Base-by-base conservation (phyloP, 225 moss, liverwort and hornwort species). In the Takakia lepidozioides region DNA sequence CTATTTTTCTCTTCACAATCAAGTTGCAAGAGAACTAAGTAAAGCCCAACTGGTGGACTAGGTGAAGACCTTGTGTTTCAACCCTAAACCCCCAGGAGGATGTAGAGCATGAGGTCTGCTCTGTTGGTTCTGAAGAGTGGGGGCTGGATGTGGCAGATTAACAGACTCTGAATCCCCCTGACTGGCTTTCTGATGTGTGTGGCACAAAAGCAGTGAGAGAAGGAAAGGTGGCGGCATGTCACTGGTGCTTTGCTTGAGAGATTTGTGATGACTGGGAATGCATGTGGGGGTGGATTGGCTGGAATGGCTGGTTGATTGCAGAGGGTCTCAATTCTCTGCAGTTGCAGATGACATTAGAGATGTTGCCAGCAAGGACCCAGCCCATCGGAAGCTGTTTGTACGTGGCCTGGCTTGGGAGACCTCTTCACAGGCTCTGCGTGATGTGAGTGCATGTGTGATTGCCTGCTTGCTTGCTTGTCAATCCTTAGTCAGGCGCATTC, bases 401-500 rank as follows among this genome's bases (percentile, higher is more conserved):
- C 89, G 93, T 88, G 89, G 93, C 84, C 89, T 93, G 86, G 93
- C 88, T 89, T 93, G 93, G 93, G 93, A 93, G 86, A 93, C 93
- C 67, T 78, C 93, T 89, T 89, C 93, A 72, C 83, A 86, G 69
- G 80, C 89, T 86, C 93, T 93, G 93, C 83, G 88, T 83, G 88
- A 93, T 83, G 93, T 93, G 93, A 93, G 93, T 93, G 88, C 70
- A 67, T 83, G 85, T 67, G 66, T 72, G 85, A 81, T 67, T 64
- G 69, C 57, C 42, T 92, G 85, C 71, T 77, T 92, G 83, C 59
- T 69, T 44, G 69, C 64, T 55, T 65, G 68, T 43, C 72, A 6
- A 7, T 32, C 32, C 7, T 32, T 11, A 6, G 8, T 32, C 8
- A 6, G 32, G 32, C 11, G 8, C 32, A 6, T 11, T 32, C 11